Evolutionary conservation across 306 rosid genomes (phyloP).

Genomic region (Mimosa pudica): DNA sequence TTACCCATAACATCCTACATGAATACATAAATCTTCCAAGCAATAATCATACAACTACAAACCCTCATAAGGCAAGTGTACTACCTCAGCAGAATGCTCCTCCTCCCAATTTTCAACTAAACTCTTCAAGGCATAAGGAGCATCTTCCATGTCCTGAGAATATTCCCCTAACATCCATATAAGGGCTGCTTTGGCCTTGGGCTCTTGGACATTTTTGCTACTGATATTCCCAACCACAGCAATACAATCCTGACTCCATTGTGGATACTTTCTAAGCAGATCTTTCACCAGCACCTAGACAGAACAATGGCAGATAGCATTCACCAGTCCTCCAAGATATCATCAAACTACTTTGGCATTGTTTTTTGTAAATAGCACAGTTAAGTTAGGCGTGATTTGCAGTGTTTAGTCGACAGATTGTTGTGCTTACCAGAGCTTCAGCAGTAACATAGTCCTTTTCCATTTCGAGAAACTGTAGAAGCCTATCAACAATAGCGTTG

Average conservation of each 20-base stretch:
- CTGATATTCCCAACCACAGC: constrained; percentile 99
- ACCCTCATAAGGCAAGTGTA: constrained; percentile 20
- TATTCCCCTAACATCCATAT: constrained; percentile 99
- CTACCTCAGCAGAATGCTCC: constrained; percentile 96
- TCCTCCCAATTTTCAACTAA: constrained; percentile 95
- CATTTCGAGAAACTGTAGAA: constrained; percentile 99
- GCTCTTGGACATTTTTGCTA: constrained; percentile 96
- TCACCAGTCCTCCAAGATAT: constrained; percentile 23
- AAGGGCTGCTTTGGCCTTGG: constrained; percentile 98
- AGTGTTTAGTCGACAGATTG: constrained; percentile 29
- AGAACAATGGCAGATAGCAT: constrained; percentile 40
- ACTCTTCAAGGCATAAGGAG: constrained; percentile 89
- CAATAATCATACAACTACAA: constrained; percentile 11
- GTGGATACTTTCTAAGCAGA: constrained; percentile 95
- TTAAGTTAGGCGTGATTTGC: constrained; percentile 24
- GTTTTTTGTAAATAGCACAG: constrained; percentile 18
- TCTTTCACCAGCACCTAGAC: constrained; percentile 96
- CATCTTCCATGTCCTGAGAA: constrained; percentile 95
- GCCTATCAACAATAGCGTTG: constrained; percentile 98
- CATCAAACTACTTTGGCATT: constrained; percentile 20
- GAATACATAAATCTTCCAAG: constrained; percentile 19
- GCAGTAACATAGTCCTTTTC: constrained; percentile 99
- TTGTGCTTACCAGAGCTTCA: constrained; percentile 88
- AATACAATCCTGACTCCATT: constrained; percentile 99
- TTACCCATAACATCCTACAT: constrained; percentile 2